Conservation (phyloP, 495 filamentous ascomycete species). For the Parachaetomium inaequale region DNA sequence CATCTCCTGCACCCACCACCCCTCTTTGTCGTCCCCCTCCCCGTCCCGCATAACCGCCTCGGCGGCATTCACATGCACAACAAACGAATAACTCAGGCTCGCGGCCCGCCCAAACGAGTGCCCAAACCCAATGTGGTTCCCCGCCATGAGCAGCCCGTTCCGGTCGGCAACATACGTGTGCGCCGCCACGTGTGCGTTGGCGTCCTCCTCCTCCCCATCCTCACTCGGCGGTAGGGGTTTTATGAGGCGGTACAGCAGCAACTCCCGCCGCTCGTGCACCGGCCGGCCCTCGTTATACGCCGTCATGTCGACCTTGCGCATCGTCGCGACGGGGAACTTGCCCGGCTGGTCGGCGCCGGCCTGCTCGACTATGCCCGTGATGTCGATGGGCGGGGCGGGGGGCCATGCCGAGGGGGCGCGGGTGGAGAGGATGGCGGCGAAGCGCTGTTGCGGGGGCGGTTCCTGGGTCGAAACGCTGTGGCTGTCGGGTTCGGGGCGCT, state of each 20-base stretch:
- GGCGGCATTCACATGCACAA: slow-evolving; percentile 54
- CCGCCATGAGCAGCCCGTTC: slow-evolving; percentile 63
- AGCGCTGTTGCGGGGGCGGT: slow-evolving; percentile 35
- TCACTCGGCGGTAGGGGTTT: slow-evolving; percentile 35
- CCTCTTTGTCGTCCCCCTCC: slow-evolving; percentile 43
- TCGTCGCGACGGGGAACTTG: slow-evolving; percentile 56
- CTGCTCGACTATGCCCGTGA: slow-evolving; percentile 27
- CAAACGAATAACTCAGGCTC: slow-evolving; percentile 58
- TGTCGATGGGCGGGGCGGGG: slow-evolving; percentile 42
- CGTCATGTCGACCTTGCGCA: slow-evolving; percentile 61
- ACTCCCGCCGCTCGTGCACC: slow-evolving; percentile 55
- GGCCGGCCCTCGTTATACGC: slow-evolving; percentile 49
- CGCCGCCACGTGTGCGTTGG: slow-evolving; percentile 58
- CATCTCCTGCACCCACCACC: slow-evolving; percentile 69
- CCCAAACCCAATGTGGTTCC: slow-evolving; percentile 56
- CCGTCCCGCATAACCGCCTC: slow-evolving; percentile 40
- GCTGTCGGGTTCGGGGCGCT: slow-evolving; percentile 37
- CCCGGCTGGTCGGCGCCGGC: slow-evolving; percentile 33
- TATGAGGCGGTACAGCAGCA: slow-evolving; percentile 56
- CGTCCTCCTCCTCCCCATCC: slow-evolving; percentile 21
- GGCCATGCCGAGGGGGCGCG: slow-evolving; percentile 37
- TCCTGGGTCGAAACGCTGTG: slow-evolving; percentile 36
- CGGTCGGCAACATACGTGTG: slow-evolving; percentile 67
- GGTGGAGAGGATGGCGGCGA: slow-evolving; percentile 33
- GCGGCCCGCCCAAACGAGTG: slow-evolving; percentile 51